phyloP scores from a whole-genome alignment of 1,284 basidiomycete species.

The Microbotryomycetes sp. region DNA sequence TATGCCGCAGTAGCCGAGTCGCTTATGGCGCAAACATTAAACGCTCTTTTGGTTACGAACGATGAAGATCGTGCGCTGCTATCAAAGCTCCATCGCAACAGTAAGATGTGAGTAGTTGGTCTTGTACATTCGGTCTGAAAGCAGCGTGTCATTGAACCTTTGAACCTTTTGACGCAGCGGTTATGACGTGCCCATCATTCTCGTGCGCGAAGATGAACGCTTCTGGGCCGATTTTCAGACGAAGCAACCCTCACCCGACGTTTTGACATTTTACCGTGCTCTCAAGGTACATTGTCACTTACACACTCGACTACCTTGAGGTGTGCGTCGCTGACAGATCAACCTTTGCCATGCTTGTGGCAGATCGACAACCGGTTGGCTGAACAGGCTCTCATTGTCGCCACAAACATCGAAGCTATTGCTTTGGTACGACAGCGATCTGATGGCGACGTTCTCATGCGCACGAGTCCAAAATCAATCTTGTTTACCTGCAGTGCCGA shows the following conservation, averaged over 20 bases:
- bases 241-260: conserved; percentile 53
- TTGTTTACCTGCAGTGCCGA: conserved; percentile 35
- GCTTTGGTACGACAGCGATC: conserved; percentile 59
- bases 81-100: neutral
- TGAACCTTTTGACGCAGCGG: neutral
- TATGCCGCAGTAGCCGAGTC: conserved; percentile 65
- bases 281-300: conserved; percentile 56
- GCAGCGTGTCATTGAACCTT: neutral
- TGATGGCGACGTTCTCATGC: conserved; percentile 52
- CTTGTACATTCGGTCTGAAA: neutral
- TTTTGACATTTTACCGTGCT: conserved; percentile 74
- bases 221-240: conserved; percentile 36
- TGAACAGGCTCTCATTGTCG: conserved; percentile 73
- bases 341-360: neutral
- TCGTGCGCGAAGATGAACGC: conserved; percentile 64
- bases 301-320: too few relatives aligned
- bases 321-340: too few relatives aligned
- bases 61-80: conserved; percentile 53
- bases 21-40: conserved; percentile 59
- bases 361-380: conserved; percentile 72
- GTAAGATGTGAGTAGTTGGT: neutral
- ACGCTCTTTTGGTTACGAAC: conserved; percentile 71
- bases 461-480: conserved; percentile 38
- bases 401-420: conserved; percentile 61
- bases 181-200: conserved; percentile 52